Percentiles rank a stretch among this genome's conserved stretches.
Conservation (phyloP, 2,329 filamentous ascomycete genomes). For the Talaromyces amestolkiae region DNA sequence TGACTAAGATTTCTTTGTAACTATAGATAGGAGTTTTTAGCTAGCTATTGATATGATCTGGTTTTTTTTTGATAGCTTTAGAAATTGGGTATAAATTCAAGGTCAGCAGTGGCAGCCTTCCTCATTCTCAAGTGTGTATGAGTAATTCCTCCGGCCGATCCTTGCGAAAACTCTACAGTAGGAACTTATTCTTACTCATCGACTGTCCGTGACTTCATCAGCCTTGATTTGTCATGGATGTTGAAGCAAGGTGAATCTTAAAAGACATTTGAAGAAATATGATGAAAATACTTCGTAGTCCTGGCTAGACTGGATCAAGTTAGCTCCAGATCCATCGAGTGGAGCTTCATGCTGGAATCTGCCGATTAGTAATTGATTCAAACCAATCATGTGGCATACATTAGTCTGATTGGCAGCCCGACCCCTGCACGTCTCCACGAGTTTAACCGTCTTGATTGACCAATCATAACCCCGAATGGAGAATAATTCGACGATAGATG, state of each 20-base stretch:
- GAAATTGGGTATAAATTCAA: too few species aligned
- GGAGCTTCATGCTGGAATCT: neutral
- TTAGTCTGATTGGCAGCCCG: neutral
- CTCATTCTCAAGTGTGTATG: neutral
- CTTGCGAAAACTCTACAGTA: neutral
- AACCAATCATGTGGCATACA: neutral
- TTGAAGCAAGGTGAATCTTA: neutral
- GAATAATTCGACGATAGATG: neutral
- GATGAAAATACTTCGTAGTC: neutral
- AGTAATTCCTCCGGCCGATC: neutral
- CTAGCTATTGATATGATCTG: too few species aligned
- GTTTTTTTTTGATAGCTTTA: too few species aligned
- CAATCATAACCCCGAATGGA: neutral
- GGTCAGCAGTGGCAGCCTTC: too few species aligned
- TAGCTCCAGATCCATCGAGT: neutral
- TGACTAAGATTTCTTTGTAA: too few species aligned
- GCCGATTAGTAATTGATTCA: neutral
- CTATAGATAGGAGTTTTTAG: too few species aligned
- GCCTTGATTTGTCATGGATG: neutral
- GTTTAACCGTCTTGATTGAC: neutral
- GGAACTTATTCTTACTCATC: neutral
- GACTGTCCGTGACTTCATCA: neutral
- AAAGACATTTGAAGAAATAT: neutral
- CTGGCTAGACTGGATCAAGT: neutral
- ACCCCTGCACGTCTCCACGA: conserved; percentile 3